These are phyloP conservation scores for Scenedesmus sp. DNA, from an alignment of 163 green algal species.

Conservation along the genomic window DNA sequence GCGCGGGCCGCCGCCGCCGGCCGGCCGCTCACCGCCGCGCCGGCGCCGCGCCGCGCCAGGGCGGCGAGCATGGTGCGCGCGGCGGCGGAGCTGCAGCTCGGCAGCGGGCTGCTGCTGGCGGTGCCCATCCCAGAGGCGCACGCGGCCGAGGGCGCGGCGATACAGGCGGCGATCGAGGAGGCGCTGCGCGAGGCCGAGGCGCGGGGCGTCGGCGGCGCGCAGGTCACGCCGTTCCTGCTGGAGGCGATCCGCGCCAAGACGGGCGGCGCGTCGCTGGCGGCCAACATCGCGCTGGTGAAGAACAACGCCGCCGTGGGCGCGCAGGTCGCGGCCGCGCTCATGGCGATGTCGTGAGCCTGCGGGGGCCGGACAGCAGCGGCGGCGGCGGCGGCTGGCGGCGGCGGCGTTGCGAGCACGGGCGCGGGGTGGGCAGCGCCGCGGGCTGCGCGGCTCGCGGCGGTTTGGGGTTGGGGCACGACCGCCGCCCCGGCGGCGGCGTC, in stretches of 20 bases:
- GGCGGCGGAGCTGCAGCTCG: constrained; percentile 62
- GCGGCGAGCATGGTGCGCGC: constrained; percentile 69
- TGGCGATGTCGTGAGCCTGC: no score
- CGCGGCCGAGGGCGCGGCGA: constrained; percentile 71
- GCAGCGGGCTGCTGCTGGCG: constrained; percentile 87
- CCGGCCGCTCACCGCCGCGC: no score
- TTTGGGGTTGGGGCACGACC: no score
- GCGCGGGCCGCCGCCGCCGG: background rate
- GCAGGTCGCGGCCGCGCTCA: constrained; percentile 62
- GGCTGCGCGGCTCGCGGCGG: no score
- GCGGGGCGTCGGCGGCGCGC: constrained; percentile 44
- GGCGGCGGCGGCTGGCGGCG: no score
- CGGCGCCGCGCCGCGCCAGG: no score
- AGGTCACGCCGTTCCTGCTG: constrained; percentile 95
- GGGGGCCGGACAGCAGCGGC: no score
- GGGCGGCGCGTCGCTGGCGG: constrained; percentile 78
- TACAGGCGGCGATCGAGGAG: constrained; percentile 74
- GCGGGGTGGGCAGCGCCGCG: no score
- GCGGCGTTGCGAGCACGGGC: no score
- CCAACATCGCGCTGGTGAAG: constrained; percentile 96
- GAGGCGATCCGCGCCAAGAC: constrained; percentile 87
- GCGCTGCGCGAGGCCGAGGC: constrained; percentile 59
- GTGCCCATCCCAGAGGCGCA: constrained; percentile 89
- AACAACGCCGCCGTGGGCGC: constrained; percentile 94
- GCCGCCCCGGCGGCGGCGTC: no score